Base-by-base conservation (phyloP, 352 stramenopile genomes). In the Pythium apleroticum region DNA sequence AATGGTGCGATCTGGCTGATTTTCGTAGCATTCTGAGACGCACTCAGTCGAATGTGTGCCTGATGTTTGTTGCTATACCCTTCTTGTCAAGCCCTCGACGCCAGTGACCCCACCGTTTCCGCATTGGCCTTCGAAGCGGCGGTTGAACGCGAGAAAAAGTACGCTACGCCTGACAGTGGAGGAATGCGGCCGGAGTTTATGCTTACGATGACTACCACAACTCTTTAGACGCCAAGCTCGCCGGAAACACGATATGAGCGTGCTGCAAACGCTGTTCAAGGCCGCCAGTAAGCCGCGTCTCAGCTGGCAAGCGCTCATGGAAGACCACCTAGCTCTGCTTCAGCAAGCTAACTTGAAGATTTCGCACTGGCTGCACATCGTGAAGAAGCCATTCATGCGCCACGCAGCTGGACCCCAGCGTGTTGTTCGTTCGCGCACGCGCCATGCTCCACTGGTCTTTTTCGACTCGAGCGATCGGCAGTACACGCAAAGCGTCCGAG, bases 401-500 rank as follows among this genome's bases (percentile, higher is more conserved):
- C 56, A 49, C 39, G 53, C 4, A 49, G 53, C 27, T 19, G 35
- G 46, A 17, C 63, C 65, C 28, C 66, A 48, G 20, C 48, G 50
- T 19, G 28, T 73, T 12, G 15, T 73, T 7, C 66, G 66, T 28
- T 73, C 66, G 12, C 66, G 66, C 15, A 67, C 52, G 19, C 60
- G 66, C 15, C 66, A 73, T 48, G 60, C 66, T 9, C 66, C 60
- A 5, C 53, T 31, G 20, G 55, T 73, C 22, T 61, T 52, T 31
- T 73, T 73, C 33, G 66, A 73, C 39, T 1, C 45, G 11, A 62
- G 17, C 25, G 66, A 73, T 46, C 43, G 56, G 1, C 66, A 73
- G 28, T 73, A 69, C 31, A 39, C 58, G 12, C 55, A 66, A 20
- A 60, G 50, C 30, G 49, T 73, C 19, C 52, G 22, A 14, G 55